Evolutionary conservation across 148 eudicot genomes (phyloP).

Genomic region (Salicornia ramosissima): DNA sequence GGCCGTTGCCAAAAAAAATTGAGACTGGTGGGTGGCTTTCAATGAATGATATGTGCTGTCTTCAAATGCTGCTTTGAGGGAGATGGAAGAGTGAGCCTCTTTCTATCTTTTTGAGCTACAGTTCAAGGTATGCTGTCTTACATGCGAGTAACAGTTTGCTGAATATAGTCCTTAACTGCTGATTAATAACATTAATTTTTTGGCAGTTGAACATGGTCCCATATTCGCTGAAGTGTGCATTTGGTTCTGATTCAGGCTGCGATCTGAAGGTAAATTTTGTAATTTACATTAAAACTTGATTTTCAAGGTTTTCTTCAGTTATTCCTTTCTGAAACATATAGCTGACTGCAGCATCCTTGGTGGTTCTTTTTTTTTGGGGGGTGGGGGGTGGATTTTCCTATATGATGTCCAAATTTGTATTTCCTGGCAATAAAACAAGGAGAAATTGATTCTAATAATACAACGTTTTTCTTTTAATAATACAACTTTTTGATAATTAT

Average conservation of each 20-base stretch:
- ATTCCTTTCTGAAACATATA: background rate
- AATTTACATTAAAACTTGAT: background rate
- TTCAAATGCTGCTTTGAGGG: background rate
- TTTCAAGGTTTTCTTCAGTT: background rate
- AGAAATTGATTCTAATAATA: too few species aligned
- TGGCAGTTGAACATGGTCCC: slow-evolving; percentile 16
- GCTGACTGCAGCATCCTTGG: too few species aligned
- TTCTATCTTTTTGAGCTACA: background rate
- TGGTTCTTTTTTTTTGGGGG: too few species aligned
- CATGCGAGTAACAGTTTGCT: background rate
- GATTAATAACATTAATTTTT: background rate
- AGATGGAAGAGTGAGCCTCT: background rate
- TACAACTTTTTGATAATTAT: too few species aligned
- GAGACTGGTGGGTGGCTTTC: background rate
- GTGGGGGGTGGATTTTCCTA: background rate
- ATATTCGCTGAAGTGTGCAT: background rate
- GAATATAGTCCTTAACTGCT: background rate
- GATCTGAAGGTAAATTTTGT: slow-evolving; percentile 6
- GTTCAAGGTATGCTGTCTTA: slow-evolving; percentile 3
- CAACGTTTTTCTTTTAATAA: too few species aligned
- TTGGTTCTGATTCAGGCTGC: background rate
- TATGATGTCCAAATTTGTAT: too few species aligned
- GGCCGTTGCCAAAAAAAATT: background rate
- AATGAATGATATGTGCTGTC: background rate
- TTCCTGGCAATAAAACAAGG: too few species aligned